Percentiles rank a stretch among this genome's conserved stretches.
These are phyloP conservation scores for Cajanus cajan DNA, from an alignment of 306 rosid genomes.

Conservation along the genomic window DNA sequence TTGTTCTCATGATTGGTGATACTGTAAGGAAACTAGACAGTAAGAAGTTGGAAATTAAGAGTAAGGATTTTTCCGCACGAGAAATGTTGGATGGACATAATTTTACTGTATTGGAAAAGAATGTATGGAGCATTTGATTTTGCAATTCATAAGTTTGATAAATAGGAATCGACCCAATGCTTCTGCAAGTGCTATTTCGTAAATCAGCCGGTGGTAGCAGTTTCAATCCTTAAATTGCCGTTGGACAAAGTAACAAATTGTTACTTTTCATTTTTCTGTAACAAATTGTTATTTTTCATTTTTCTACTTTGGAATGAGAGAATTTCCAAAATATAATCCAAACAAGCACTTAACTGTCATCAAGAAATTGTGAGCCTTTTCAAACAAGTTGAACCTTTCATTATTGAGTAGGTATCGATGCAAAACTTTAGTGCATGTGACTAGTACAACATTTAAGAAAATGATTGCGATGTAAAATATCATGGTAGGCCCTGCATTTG, in stretches of 20 bases:
- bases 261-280: too few relatives aligned
- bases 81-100: background rate
- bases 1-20: background rate
- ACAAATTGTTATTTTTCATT: too few relatives aligned
- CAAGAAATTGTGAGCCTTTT: background rate
- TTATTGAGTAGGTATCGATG: background rate
- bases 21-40: background rate
- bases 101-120: background rate
- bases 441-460: background rate
- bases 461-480: slow-evolving; percentile 26
- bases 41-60: background rate
- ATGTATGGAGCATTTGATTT: background rate
- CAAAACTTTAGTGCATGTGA: background rate
- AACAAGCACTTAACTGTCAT: background rate
- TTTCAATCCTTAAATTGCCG: background rate
- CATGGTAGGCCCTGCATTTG: slow-evolving; percentile 29
- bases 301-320: too few relatives aligned
- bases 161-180: background rate
- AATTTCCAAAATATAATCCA: too few relatives aligned
- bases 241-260: too few relatives aligned
- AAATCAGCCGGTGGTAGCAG: background rate
- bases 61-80: background rate
- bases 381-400: background rate
- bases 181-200: background rate
- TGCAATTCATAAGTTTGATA: background rate